Conservation (phyloP, 2,329 filamentous ascomycete species). For the Blastomyces gilchristii region DNA sequence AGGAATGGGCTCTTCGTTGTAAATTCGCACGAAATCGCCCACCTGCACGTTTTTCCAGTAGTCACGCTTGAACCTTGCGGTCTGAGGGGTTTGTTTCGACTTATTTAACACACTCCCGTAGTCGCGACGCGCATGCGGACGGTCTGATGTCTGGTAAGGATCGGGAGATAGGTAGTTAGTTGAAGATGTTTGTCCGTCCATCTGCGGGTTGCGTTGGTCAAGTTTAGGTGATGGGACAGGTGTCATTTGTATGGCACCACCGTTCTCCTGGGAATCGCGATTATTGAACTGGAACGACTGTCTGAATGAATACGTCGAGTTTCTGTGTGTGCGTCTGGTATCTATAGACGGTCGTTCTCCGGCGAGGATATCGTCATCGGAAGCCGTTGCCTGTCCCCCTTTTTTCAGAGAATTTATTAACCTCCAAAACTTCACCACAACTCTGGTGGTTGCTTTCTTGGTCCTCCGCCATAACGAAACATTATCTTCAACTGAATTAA, state of each 20-base stretch:
- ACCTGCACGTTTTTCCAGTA: constrained; percentile 93
- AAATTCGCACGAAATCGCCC: constrained; percentile 90
- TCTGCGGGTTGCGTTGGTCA: background rate
- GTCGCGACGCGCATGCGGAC: constrained; percentile 28
- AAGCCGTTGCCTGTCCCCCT: constrained; percentile 33
- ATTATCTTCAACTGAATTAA: constrained; percentile 81
- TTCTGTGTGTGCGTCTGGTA: constrained; percentile 47
- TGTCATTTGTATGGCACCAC: constrained; percentile 85
- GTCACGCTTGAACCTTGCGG: constrained; percentile 80
- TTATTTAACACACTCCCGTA: constrained; percentile 66
- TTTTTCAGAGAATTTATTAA: constrained; percentile 43
- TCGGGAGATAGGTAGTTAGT: constrained; percentile 4
- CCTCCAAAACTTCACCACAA: constrained; percentile 46
- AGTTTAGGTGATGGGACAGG: constrained; percentile 73
- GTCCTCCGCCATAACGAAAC: constrained; percentile 75
- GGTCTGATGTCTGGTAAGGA: constrained; percentile 4
- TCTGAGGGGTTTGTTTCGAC: constrained; percentile 52
- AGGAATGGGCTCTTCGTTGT: constrained; percentile 91
- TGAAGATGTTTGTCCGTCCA: background rate
- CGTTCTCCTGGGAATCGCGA: constrained; percentile 30
- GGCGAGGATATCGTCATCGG: constrained; percentile 34
- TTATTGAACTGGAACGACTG: constrained; percentile 44
- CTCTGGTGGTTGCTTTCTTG: constrained; percentile 75
- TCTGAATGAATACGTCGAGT: constrained; percentile 46
- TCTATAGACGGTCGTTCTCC: constrained; percentile 54